A percentile compares a stretch with the other conserved stretches of the same genome.
Evolutionary conservation across 1,284 basidiomycete genomes (phyloP).

Genomic region (Cutaneotrichosporon mucoides): DNA sequence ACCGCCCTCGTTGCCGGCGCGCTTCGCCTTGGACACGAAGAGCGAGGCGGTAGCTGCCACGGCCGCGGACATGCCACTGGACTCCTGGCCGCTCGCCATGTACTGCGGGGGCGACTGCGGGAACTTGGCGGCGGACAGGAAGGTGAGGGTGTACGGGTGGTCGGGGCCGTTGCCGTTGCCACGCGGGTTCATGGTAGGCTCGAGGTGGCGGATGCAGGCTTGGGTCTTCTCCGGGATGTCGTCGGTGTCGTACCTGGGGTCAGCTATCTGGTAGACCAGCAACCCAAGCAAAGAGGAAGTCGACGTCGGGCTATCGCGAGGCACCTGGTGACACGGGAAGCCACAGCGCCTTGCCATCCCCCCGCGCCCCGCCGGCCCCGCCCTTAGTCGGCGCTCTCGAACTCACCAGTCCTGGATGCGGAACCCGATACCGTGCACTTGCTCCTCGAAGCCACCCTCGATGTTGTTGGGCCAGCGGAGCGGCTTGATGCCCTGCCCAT

Average conservation of each 20-base stretch:
- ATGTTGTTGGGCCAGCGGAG: constrained; percentile 72
- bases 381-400: too few relatives aligned
- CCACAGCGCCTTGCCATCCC: too few relatives aligned
- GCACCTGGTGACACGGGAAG: too few relatives aligned
- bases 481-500: constrained; percentile 67
- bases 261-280: neutral
- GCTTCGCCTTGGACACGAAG: neutral
- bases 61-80: constrained; percentile 8
- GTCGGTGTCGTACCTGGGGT: constrained; percentile 14
- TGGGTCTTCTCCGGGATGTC: constrained; percentile 52
- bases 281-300: neutral
- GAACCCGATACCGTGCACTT: constrained; percentile 56
- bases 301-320: neutral
- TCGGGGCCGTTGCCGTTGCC: constrained; percentile 8
- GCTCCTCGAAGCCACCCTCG: constrained; percentile 68
- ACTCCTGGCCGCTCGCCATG: constrained; percentile 53
- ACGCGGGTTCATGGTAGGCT: constrained; percentile 14
- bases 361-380: too few relatives aligned
- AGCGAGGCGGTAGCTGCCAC: constrained; percentile 3
- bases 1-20: constrained; percentile 53
- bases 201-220: constrained; percentile 43
- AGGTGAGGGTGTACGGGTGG: constrained; percentile 60
- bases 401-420: constrained; percentile 76
- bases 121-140: constrained; percentile 69
- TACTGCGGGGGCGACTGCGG: constrained; percentile 63